Percentiles rank a stretch among this genome's conserved stretches.
Conservation (phyloP, 2,329 filamentous ascomycete species). For the Trichophaea hybrida region DNA sequence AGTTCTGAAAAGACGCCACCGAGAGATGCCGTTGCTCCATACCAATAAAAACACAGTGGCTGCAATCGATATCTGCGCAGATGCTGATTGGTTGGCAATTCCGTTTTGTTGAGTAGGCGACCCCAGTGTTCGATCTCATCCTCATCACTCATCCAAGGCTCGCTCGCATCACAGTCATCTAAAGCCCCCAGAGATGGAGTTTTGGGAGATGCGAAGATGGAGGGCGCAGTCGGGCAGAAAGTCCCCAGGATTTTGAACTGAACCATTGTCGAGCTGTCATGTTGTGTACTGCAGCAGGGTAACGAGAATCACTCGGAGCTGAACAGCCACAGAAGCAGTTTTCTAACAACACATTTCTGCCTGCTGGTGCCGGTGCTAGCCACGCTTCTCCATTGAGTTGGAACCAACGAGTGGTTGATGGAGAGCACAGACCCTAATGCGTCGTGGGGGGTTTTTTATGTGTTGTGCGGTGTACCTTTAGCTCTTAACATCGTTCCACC, state of each 20-base stretch:
- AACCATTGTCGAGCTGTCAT: slow-evolving; percentile 2
- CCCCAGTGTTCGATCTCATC: neutral
- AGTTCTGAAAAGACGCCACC: neutral
- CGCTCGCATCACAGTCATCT: neutral
- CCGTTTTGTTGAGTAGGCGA: neutral
- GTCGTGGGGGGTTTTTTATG: too few relatives aligned
- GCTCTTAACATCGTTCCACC: neutral
- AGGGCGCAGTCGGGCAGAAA: neutral
- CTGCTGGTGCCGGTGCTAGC: neutral
- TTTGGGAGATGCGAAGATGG: neutral
- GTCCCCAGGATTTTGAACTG: neutral
- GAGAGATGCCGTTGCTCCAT: neutral
- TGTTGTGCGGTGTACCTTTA: too few relatives aligned
- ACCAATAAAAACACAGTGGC: slow-evolving; percentile 1
- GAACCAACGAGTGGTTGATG: too few relatives aligned
- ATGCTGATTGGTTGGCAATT: neutral
- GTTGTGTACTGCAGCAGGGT: slow-evolving; percentile 2
- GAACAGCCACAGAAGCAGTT: neutral
- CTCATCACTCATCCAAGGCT: neutral
- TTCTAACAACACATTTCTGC: neutral
- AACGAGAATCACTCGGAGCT: neutral
- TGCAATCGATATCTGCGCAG: neutral
- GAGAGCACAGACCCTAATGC: too few relatives aligned
- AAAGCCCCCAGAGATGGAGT: neutral
- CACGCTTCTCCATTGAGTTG: too few relatives aligned